Evolutionary conservation across 495 filamentous ascomycete species (phyloP).

Genomic region (Parmelia sp.): DNA sequence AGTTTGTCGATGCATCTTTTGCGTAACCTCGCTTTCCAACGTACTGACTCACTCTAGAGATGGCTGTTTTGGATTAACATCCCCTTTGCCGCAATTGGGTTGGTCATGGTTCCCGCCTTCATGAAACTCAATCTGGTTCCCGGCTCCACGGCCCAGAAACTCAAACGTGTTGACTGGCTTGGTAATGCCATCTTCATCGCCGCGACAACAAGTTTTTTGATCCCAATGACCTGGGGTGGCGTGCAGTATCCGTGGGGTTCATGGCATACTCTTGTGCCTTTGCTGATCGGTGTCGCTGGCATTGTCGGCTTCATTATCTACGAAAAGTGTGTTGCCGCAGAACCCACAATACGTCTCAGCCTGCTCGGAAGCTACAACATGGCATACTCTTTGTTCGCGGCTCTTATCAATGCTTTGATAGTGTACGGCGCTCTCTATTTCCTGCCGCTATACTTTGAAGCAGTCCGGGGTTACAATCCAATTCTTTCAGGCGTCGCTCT

Average conservation of each 20-base stretch:
- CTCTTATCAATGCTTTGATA: no score
- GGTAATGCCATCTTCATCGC: slow-evolving; percentile 49
- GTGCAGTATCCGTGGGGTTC: slow-evolving; percentile 42
- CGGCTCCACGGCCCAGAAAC: slow-evolving; percentile 35
- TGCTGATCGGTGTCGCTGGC: slow-evolving; percentile 44
- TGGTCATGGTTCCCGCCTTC: slow-evolving; percentile 43
- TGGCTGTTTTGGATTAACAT: slow-evolving; percentile 54
- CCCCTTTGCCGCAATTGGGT: slow-evolving; percentile 45
- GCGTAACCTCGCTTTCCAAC: neutral
- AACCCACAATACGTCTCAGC: no score
- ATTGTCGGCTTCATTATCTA: slow-evolving; percentile 35
- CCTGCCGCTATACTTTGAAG: no score
- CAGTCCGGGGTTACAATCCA: no score
- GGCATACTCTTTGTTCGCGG: no score
- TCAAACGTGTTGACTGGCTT: slow-evolving; percentile 53
- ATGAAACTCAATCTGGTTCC: slow-evolving; percentile 40
- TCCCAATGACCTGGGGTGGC: slow-evolving; percentile 45
- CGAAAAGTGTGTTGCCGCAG: no score
- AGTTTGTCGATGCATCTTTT: neutral
- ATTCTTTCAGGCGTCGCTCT: no score
- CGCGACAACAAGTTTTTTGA: slow-evolving; percentile 19
- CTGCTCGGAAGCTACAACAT: no score
- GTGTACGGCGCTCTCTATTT: no score
- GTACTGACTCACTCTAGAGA: slow-evolving; percentile 24
- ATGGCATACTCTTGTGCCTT: slow-evolving; percentile 41